Conservation (phyloP, 2,329 filamentous ascomycete species). For the Aspergillus novoparasiticus region DNA sequence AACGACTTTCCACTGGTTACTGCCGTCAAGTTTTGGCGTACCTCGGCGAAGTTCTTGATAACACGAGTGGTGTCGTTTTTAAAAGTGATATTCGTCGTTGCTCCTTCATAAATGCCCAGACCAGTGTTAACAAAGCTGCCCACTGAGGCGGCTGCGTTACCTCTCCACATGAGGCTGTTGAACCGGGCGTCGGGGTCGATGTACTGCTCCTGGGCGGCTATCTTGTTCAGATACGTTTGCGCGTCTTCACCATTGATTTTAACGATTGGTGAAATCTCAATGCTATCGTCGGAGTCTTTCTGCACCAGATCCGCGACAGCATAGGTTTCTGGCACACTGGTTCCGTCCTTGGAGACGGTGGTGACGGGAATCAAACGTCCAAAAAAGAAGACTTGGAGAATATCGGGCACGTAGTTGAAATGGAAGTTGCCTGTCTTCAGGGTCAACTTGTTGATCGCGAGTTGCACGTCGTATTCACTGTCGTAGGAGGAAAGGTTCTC, state of each 20-base stretch:
- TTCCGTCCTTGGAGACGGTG: slow-evolving; percentile 12
- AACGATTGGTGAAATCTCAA: slow-evolving; percentile 27
- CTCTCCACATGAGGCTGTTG: slow-evolving; percentile 33
- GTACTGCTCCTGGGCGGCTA: slow-evolving; percentile 20
- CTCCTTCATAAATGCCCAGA: slow-evolving; percentile 28
- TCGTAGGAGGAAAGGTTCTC: slow-evolving; percentile 9
- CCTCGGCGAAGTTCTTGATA: not conserved
- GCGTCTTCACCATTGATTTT: slow-evolving; percentile 35
- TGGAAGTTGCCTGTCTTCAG: slow-evolving; percentile 14
- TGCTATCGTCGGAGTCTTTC: slow-evolving; percentile 13
- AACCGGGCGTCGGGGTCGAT: slow-evolving; percentile 37
- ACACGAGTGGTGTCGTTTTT: slow-evolving; percentile 29
- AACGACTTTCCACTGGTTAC: slow-evolving; percentile 43
- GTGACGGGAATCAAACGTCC: slow-evolving; percentile 5
- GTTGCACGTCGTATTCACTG: slow-evolving; percentile 16
- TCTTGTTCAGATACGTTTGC: slow-evolving; percentile 26
- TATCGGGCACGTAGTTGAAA: slow-evolving; percentile 11
- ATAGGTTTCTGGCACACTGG: slow-evolving; percentile 3
- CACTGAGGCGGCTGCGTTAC: not conserved
- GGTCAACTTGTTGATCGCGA: slow-evolving; percentile 10
- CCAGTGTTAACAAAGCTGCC: slow-evolving; percentile 7
- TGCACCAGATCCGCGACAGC: slow-evolving; percentile 18
- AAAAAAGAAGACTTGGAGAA: slow-evolving; percentile 12
- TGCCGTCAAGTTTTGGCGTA: slow-evolving; percentile 30
- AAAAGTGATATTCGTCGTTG: slow-evolving; percentile 31